Base-by-base conservation (phyloP, 2,329 filamentous ascomycete genomes). In the Orbilia blumenaviensis region DNA sequence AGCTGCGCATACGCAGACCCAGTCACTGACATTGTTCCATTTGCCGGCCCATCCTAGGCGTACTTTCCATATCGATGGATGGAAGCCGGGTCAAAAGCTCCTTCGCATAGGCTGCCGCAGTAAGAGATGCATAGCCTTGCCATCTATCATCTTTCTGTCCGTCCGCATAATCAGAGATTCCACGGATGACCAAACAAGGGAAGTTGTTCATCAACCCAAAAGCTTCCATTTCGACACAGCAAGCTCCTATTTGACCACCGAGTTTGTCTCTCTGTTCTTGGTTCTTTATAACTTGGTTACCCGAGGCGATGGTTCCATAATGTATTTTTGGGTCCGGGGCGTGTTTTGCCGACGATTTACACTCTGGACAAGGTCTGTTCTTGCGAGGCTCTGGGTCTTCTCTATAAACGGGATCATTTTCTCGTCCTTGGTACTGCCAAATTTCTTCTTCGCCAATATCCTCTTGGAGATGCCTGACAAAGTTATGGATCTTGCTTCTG, bases 181-280 rank as follows among this genome's bases (percentile, higher is more conserved):
- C 58, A 27, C 58, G 58, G 23, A 62, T 32, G 21, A 46, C 38
- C 36, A 62, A 42, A 18, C 27, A 62, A 5, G 36, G 36, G 23
- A 46, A 46, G 14, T 62, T 41, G 7, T 46, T 16, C 36, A 61
- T 61, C 23, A 64, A n/a, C 2, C 58, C 58, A n/a, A 42, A 41
- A n/a, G 58, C 58, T 18, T 63, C 58, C 58, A 63, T 63, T 23
- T 64, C 61, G 16, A 64, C 36, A 36, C 61, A 64, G 6, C 46
- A 23, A 10, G 61, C 61, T 6, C 44, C 61, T 2, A 34, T 16
- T 16, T 64, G 21, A 7, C 18, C 12, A 6, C 18, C 29, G 5
- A 64, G 21, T 10, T n/a, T 38, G 18, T 64, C 42, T 16, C 61
- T 21, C 23, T 27, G 2, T 2, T 14, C 10, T 10, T 8, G 41